Percentiles rank a stretch among this genome's conserved stretches.
These are phyloP conservation scores for Rhodotorula babjevae DNA, from an alignment of 768 basidiomycete genomes.

Conservation along the genomic window DNA sequence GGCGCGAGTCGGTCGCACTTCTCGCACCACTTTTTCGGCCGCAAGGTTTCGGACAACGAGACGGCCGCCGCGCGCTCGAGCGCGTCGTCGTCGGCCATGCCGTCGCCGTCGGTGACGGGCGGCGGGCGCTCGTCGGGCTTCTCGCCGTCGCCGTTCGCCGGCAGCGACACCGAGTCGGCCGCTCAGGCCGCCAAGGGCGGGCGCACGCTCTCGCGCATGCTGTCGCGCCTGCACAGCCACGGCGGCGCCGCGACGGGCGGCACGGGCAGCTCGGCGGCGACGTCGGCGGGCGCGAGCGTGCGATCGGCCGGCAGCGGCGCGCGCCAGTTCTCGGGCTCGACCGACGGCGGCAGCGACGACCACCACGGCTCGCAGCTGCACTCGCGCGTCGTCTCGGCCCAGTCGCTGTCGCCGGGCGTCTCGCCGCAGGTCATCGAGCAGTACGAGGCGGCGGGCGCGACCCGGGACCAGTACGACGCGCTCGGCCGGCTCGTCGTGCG, in stretches of 20 bases:
- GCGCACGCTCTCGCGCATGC: slow-evolving; percentile 22
- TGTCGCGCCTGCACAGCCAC: slow-evolving; percentile 17
- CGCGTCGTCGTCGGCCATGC: not conserved
- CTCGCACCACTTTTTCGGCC: slow-evolving; percentile 8
- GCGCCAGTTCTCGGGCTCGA: not conserved
- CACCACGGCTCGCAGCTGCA: not conserved
- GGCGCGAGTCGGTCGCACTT: not conserved
- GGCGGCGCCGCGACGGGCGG: not conserved
- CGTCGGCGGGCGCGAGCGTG: not conserved
- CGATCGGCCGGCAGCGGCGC: not conserved
- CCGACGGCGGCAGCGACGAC: not conserved
- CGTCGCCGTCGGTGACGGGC: not conserved
- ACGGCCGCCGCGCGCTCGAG: not conserved
- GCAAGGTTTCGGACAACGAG: slow-evolving; percentile 2
- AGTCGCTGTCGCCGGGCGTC: not conserved
- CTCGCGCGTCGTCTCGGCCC: not conserved
- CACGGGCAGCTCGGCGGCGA: not conserved
- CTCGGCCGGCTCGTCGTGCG: slow-evolving; percentile 17
- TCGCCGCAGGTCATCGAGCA: slow-evolving; percentile 13
- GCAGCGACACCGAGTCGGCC: slow-evolving; percentile 10
- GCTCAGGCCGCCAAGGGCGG: not conserved
- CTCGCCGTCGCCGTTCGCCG: slow-evolving; percentile 2
- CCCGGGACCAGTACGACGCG: slow-evolving; percentile 22
- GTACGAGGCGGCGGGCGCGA: slow-evolving; percentile 14
- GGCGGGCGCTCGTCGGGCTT: not conserved